Conservation (phyloP, 2,329 filamentous ascomycete species). For the Leptographium procerum region DNA sequence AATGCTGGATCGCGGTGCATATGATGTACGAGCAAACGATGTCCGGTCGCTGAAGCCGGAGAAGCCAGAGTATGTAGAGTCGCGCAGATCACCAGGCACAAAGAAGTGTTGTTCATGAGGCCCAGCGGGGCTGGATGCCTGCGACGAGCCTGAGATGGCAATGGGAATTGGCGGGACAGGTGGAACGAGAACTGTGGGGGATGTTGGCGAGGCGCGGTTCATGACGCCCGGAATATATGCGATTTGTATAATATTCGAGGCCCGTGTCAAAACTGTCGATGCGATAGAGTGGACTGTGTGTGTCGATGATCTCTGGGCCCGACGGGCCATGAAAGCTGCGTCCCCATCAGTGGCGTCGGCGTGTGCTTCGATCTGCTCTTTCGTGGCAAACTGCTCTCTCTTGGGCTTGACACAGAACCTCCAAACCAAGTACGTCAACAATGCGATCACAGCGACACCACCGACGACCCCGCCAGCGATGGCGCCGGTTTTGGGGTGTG, state of each 20-base stretch:
- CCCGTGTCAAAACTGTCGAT: slow-evolving; percentile 86
- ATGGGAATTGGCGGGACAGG: slow-evolving; percentile 86
- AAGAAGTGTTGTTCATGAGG: slow-evolving; percentile 84
- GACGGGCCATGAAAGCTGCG: slow-evolving; percentile 40
- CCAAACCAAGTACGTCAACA: slow-evolving; percentile 73
- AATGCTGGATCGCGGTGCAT: slow-evolving; percentile 58
- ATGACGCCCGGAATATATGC: slow-evolving; percentile 97
- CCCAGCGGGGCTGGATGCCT: slow-evolving; percentile 41
- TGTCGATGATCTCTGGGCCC: slow-evolving; percentile 60
- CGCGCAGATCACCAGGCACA: slow-evolving; percentile 77
- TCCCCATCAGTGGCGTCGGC: slow-evolving; percentile 32
- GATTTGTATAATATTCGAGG: slow-evolving; percentile 98
- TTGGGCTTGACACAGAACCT: slow-evolving; percentile 76
- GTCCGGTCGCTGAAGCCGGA: slow-evolving; percentile 52
- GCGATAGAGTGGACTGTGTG: slow-evolving; percentile 87
- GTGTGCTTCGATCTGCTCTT: slow-evolving; percentile 45
- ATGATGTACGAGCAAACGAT: slow-evolving; percentile 48
- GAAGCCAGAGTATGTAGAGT: slow-evolving; percentile 78
- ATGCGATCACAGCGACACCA: slow-evolving; percentile 63
- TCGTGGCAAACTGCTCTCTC: slow-evolving; percentile 39
- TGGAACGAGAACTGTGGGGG: slow-evolving; percentile 70
- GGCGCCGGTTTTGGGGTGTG: slow-evolving; percentile 58
- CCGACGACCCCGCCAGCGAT: slow-evolving; percentile 89
- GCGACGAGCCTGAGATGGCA: slow-evolving; percentile 35
- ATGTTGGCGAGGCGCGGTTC: slow-evolving; percentile 77